Evolutionary conservation across 1,284 basidiomycete genomes (phyloP).

Genomic region (Ceratorhiza oryzae-sativae): DNA sequence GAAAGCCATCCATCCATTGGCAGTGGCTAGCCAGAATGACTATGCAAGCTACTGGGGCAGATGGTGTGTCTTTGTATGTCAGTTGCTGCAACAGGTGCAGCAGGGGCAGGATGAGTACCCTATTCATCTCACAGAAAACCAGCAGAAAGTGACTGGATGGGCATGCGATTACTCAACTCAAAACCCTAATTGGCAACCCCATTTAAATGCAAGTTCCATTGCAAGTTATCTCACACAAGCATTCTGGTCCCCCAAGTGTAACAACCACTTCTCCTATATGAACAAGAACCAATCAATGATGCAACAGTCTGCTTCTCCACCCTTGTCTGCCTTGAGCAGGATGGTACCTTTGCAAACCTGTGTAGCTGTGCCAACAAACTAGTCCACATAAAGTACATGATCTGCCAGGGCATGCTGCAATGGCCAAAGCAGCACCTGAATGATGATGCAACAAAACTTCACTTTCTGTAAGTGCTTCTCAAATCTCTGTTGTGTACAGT

Average conservation of each 20-base stretch:
- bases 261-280: neutral
- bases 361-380: neutral
- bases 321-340: neutral
- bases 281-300: neutral
- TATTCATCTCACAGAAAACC: too few species aligned
- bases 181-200: too few species aligned
- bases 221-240: neutral
- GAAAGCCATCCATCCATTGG: neutral
- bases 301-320: neutral
- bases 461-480: neutral
- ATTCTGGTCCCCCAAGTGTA: neutral
- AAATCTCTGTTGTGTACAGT: neutral
- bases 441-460: neutral
- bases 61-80: neutral
- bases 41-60: neutral
- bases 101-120: too few species aligned
- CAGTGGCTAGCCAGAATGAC: neutral
- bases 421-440: neutral
- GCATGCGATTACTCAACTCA: too few species aligned
- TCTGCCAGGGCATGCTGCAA: neutral
- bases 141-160: too few species aligned
- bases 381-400: neutral
- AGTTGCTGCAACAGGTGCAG: neutral
- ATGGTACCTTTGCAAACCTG: neutral
- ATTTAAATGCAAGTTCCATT: too few species aligned